Conservation (phyloP, 352 stramenopile genomes). For the Phytophthora cryptogea region DNA sequence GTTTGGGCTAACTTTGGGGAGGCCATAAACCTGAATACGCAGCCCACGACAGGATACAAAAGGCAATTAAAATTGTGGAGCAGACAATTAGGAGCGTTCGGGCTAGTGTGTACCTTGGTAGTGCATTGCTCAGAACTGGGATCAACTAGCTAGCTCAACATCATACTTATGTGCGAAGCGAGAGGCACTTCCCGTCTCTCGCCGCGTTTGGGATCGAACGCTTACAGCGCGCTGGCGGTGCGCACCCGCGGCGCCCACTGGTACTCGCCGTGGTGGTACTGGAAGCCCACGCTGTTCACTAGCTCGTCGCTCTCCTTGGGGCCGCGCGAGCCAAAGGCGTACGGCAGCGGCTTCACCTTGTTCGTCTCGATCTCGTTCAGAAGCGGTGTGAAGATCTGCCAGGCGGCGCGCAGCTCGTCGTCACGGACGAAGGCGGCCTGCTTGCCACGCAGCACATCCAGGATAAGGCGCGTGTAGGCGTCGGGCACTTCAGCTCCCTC, state of each 20-base stretch:
- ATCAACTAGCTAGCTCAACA: conserved; percentile 25
- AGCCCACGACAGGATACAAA: no score
- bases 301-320: conserved; percentile 91
- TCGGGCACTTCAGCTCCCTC: conserved; percentile 91
- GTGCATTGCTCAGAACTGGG: neutral
- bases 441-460: conserved; percentile 97
- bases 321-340: conserved; percentile 93
- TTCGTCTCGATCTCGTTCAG: conserved; percentile 95
- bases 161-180: conserved; percentile 29
- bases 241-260: conserved; percentile 61
- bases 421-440: conserved; percentile 96
- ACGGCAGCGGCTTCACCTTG: conserved; percentile 91
- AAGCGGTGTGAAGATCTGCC: conserved; percentile 98
- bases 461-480: conserved; percentile 97
- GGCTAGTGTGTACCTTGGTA: no score
- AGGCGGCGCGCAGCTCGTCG: conserved; percentile 96
- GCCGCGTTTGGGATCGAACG: conserved; percentile 7
- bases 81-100: no score
- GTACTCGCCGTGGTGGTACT: conserved; percentile 80
- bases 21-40: no score
- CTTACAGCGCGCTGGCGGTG: conserved; percentile 56
- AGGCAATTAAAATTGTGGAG: no score
- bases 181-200: conserved; percentile 5
- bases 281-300: conserved; percentile 65
- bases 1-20: no score